Base-by-base conservation (phyloP, 1,139 yeast species). In the Magnusiomyces suaveolens region DNA sequence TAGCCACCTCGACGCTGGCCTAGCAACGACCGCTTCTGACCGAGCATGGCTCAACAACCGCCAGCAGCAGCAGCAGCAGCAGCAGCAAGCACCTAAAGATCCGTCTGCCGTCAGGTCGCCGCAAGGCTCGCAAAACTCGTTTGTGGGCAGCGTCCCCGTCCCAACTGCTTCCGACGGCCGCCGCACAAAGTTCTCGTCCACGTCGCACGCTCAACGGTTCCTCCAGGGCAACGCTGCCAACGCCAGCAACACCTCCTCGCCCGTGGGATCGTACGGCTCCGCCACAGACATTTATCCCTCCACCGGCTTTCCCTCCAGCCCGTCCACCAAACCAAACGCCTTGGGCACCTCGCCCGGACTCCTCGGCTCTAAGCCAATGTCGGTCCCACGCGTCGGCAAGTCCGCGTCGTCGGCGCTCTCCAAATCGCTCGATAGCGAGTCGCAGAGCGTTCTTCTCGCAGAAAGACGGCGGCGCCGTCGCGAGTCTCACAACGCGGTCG, bases 401-500 rank as follows among this genome's bases (percentile, higher is more conserved):
- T 55, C 47, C 52, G 52, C 33, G 55, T 50, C 18, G 52, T 56
- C 25, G 47, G 54, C 18, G 63, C 58, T 23, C 60, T 62, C 52
- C 60, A 57, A 46, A 61, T 59, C 20, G 46, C 36, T 33, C 8
- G 18, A 18, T 8, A 12, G 16, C 25, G 48, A 23, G 20, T 21
- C 46, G 3, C 36, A 24, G 8, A 44, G 20, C 48, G 12, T 20
- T 16, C 26, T 54, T 18, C 52, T 60, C 48, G 63, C 63, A 3
- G 73, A 70, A 56, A 62, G 66, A 50, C 56, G 69, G 46, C 63
- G 81, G 71, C 52, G 78, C 70, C 62, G 84, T 69, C 61, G 75
- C 12, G 74, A 71, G 58, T 67, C 72, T 16, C 75, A 70, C 59
- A 72, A 71, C 62, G 69, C 74, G 4, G 74, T 75, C 20, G 84